Base-by-base conservation (phyloP, 192 early-diverging fungal species). In the Umbelopsis sp. region DNA sequence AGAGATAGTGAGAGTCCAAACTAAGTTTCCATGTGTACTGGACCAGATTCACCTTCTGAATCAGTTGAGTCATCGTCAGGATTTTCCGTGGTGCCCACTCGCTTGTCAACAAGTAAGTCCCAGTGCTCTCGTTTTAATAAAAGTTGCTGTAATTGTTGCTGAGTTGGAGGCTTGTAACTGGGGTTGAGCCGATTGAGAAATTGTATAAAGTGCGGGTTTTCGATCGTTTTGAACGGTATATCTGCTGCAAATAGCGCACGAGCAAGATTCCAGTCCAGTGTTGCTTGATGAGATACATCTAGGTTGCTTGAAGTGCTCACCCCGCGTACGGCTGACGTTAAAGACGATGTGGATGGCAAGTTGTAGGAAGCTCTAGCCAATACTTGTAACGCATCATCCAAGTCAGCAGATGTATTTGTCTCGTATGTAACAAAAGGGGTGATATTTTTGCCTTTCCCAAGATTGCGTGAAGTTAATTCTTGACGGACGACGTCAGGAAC, bases 91-190 rank as follows among this genome's bases (percentile, higher is more conserved):
- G 31, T 12, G 20, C 16, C 29, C 31, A 16, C 8, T 6, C 56
- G 26, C 17, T 26, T 62, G 17, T 62, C 56, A 2, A 20, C 70
- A 12, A 71, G 36, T 20, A 71, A 9, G 20, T 71, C 70, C 70
- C 70, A 71, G 34, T 71, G 70, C 34, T 71, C 70, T 29, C 51
- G 14, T 26, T 71, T 71, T 45, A 71, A 24, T n/a, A 71, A 54
- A 8, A 71, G 24, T 22, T 62, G 70, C 52, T 59, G 70, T 14
- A 71, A 32, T 21, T 54, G 51, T 20, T 53, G 53, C 31, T 25
- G 26, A 0, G 32, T 17, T n/a, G 70, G 70, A 22, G 38, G 16
- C 16, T 59, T 26, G 24, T 71, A 71, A 16, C 29, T 54, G 3
- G 70, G 70, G 9, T 54, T 52, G n/a, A 71, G 70, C 1, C 53